Evolutionary conservation across 73 alveolate species (phyloP).

Genomic region (Breviolum minutum): DNA sequence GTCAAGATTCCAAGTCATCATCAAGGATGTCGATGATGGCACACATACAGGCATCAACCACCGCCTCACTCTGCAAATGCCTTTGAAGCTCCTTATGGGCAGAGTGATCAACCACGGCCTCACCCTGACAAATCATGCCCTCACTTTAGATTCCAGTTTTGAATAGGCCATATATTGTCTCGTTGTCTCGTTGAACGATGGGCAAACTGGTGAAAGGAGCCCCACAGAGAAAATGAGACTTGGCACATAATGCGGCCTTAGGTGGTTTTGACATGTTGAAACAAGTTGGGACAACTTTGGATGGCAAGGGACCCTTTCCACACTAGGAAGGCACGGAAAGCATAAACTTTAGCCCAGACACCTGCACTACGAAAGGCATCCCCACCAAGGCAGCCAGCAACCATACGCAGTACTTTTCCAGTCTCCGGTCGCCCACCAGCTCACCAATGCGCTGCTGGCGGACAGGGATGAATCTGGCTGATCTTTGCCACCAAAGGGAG

Average conservation of each 20-base stretch:
- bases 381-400: conserved; percentile 67
- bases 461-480: background rate
- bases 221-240: no score
- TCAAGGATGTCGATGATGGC: conserved; percentile 85
- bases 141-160: no score
- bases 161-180: no score
- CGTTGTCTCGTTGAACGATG: no score
- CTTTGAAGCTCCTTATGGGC: conserved; percentile 28
- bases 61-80: conserved; percentile 29
- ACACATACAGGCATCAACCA: conserved; percentile 76
- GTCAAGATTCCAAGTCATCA: conserved; percentile 64
- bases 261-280: no score
- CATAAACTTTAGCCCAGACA: background rate
- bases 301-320: no score
- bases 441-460: conserved; percentile 60
- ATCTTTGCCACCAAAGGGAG: background rate
- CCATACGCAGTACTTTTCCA: conserved; percentile 90
- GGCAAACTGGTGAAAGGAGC: no score
- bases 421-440: conserved; percentile 59
- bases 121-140: background rate
- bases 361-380: conserved; percentile 79
- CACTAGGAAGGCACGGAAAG: no score
- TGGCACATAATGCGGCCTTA: no score
- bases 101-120: background rate
- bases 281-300: no score